Base-by-base conservation (phyloP, 2,329 filamentous ascomycete genomes). In the Alternaria incomplexa region DNA sequence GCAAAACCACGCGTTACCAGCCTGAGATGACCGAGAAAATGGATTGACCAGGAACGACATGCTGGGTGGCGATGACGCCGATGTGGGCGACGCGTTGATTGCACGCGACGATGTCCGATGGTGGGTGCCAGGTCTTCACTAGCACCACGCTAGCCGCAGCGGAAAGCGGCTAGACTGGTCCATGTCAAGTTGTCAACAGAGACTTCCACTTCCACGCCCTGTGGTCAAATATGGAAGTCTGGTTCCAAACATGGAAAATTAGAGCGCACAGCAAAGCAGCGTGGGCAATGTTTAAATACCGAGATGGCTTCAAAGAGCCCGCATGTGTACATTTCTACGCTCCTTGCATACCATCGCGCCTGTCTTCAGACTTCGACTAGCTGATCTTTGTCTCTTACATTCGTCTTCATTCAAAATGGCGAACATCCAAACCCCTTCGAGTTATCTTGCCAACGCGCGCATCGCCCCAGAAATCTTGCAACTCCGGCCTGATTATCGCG, bases 401-500 rank as follows among this genome's bases (percentile, higher is more conserved):
- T 25, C 17, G 20, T 23, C 23, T 40, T 9, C 13, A 15, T 26
- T 17, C 17, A 44, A 44, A 13, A 58, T 48, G 48, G 12, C 51
- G 11, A 20, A 30, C 15, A 17, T 6, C 15, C 43, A 52, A 17
- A 11, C 50, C 11, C 53, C 46, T n/a, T 10, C 43, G 11, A 43
- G 44, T 7, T 62, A 61, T 30, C 58, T 64, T 28, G 22, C 50
- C 28, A 65, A 40, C 10, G 59, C 55, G 51, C 57, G 25, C 40
- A 64, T 72, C n/a, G 54, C 60, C 0, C 55, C 66, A 2, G 71
- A 78, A 25, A 71, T 81, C 28, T 80, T 80, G 52, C 51, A 70
- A 12, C 66, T 82, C 1, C 77, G 77, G 1, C 77, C 78, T 0
- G 80, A 81, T 58, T 81, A 82, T 51, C 78, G 79, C 45, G 78